Evolutionary conservation across 2,329 filamentous ascomycete genomes (phyloP), one percentile per base, ranked within the genome.

Genomic region (Colletotrichum noveboracense): DNA sequence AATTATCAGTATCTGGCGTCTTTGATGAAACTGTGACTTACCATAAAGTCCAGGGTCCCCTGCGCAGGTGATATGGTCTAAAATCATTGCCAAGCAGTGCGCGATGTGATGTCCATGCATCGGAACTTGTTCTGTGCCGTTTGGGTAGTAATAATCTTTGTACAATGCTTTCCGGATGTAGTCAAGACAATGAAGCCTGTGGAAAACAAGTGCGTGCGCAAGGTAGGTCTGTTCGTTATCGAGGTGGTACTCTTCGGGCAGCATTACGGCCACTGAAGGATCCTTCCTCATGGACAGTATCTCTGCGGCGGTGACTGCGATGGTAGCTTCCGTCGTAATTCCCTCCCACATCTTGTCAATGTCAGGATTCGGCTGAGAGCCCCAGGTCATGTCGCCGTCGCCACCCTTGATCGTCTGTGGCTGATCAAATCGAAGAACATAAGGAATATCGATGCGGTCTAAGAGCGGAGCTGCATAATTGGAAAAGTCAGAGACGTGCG

Each of bases 261-360:
- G 48, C 61, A 32, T 32, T 24, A 66, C 69, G 14, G 69, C 60
- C 9, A 71, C 69, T 7, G 69, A 71, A 13, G 69, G 61, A 34
- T 71, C 26, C 32, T 71, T 71, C 13, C 32, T 66, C 61, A 71
- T 21, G 13, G 43, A 34, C 14, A 66, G 6, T 5, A 71, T 32
- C 4, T 71, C 69, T 32, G 61, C 30, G 24, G 56, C 69, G 5
- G 69, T 71, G 24, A 71, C 61, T 16, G 69, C 48, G 8, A 71
- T 66, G 2, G 24, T 21, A n/a, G 69, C 30, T n/a, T 71, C 69
- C 48, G 12, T 66, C 16, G 61, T 60, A 43, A 71, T 38, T 5
- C 26, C 69, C 32, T 43, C 61, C 69, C 69, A 71, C 69, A 71
- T 71, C 61, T 60, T 26, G 61, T 71, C 69, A 18, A 71, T 66